A percentile compares a stretch with the other conserved stretches of the same genome.
Evolutionary conservation across 257 asterid genomes (phyloP).

Genomic region (Solanum gracilifrons): DNA sequence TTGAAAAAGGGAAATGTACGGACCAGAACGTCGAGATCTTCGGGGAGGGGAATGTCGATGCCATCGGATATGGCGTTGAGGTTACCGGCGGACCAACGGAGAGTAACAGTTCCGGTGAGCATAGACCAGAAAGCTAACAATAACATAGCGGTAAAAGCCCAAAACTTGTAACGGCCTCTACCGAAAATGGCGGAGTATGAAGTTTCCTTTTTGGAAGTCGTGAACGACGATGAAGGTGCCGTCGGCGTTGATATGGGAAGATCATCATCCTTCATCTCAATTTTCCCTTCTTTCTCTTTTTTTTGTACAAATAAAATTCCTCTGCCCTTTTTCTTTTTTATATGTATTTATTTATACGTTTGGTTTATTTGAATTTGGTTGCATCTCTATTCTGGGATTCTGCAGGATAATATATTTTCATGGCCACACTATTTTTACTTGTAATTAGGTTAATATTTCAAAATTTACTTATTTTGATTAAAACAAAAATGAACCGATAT

Average conservation of each 20-base stretch:
- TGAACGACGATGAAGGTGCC: constrained; percentile 7
- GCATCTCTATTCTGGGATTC: neutral
- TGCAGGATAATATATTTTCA: neutral
- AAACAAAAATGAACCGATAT: no score
- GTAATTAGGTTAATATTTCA: neutral
- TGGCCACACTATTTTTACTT: neutral
- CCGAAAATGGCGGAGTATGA: constrained; percentile 13
- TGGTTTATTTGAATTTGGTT: neutral
- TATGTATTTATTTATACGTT: neutral
- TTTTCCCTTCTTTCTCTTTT: neutral
- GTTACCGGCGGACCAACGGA: constrained; percentile 66
- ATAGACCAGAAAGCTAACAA: constrained; percentile 86
- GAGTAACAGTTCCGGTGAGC: constrained; percentile 71
- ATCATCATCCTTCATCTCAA: constrained; percentile 58
- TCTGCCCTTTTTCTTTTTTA: neutral
- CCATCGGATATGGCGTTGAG: constrained; percentile 35
- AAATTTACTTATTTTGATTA: neutral
- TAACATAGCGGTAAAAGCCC: constrained; percentile 61
- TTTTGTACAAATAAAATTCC: neutral
- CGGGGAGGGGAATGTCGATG: constrained; percentile 14
- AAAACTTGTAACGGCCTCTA: constrained; percentile 65
- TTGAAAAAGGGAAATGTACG: neutral
- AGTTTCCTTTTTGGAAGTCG: constrained; percentile 11
- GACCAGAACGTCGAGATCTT: constrained; percentile 66
- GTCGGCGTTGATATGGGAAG: constrained; percentile 58